Conservation (phyloP, 345 rosid species). For the Hevea brasiliensis region DNA sequence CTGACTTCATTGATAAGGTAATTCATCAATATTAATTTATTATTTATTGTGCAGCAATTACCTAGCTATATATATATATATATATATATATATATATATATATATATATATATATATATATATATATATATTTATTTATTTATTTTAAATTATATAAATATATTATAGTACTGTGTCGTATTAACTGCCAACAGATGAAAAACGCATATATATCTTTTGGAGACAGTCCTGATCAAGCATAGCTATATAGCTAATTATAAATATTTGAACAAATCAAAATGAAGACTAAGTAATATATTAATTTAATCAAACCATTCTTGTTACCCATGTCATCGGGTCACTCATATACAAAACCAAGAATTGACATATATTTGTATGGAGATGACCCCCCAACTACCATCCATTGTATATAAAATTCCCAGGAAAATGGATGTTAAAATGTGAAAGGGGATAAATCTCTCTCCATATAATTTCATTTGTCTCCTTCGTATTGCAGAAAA, state of each 20-base stretch:
- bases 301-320: not conserved
- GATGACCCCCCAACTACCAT: slow-evolving; percentile 28
- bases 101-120: not conserved
- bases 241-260: not conserved
- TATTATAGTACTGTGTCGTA: not conserved
- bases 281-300: not conserved
- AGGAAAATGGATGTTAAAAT: too few relatives aligned
- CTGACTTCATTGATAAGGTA: slow-evolving; percentile 7
- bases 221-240: slow-evolving; percentile 1
- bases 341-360: slow-evolving; percentile 2
- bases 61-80: not conserved
- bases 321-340: slow-evolving; percentile 11
- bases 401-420: not conserved
- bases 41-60: not conserved
- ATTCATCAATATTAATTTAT: not conserved
- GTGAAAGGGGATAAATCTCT: too few relatives aligned
- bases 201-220: not conserved
- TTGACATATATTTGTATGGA: slow-evolving; percentile 2
- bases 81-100: not conserved
- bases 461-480: too few relatives aligned
- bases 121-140: too few relatives aligned
- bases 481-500: too few relatives aligned
- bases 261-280: not conserved
- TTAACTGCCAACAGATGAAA: slow-evolving; percentile 4
- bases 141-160: not conserved